Percentiles rank a stretch among this genome's conserved stretches.
These are phyloP conservation scores for Phytophthora cryptogea DNA, from an alignment of 352 stramenopile species.

Conservation along the genomic window DNA sequence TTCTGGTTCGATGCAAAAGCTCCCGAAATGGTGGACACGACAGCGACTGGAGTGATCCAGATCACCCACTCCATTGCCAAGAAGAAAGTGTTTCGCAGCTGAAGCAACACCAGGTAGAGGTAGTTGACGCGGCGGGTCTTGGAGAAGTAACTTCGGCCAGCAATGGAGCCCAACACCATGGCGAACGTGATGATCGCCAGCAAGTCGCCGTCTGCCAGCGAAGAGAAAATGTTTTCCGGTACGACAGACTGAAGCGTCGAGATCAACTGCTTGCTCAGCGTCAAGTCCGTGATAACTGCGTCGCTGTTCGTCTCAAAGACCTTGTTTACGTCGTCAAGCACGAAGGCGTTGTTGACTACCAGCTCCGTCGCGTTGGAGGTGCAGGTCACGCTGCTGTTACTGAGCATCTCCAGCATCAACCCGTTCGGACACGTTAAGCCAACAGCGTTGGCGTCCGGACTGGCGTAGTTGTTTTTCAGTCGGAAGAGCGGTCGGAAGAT, in stretches of 20 bases:
- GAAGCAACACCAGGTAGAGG: slow-evolving; percentile 64
- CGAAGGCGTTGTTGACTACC: slow-evolving; percentile 38
- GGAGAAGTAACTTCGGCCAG: slow-evolving; percentile 61
- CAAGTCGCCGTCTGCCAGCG: slow-evolving; percentile 53
- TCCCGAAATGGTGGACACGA: slow-evolving; percentile 68
- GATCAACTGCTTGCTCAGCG: slow-evolving; percentile 63
- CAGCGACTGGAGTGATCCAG: slow-evolving; percentile 61
- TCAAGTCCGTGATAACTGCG: slow-evolving; percentile 45
- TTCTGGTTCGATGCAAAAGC: slow-evolving; percentile 62
- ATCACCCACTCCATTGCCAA: slow-evolving; percentile 74
- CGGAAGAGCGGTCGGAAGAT: slow-evolving; percentile 65
- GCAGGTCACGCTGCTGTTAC: slow-evolving; percentile 39
- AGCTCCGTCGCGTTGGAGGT: slow-evolving; percentile 26
- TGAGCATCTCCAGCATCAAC: slow-evolving; percentile 34
- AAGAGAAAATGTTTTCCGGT: slow-evolving; percentile 64
- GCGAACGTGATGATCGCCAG: slow-evolving; percentile 74
- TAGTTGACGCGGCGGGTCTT: slow-evolving; percentile 68
- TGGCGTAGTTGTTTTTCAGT: slow-evolving; percentile 23
- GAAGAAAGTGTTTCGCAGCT: slow-evolving; percentile 78
- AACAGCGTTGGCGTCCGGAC: slow-evolving; percentile 38
- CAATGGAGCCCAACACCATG: slow-evolving; percentile 65
- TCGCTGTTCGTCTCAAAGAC: slow-evolving; percentile 53
- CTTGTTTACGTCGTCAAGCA: slow-evolving; percentile 53
- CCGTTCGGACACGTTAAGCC: slow-evolving; percentile 58
- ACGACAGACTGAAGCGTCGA: slow-evolving; percentile 63